Evolutionary conservation across 176 grass and related monocot species (phyloP), one percentile per base, ranked within the genome.

Genomic region (Rhipidocladum racemiflorum): DNA sequence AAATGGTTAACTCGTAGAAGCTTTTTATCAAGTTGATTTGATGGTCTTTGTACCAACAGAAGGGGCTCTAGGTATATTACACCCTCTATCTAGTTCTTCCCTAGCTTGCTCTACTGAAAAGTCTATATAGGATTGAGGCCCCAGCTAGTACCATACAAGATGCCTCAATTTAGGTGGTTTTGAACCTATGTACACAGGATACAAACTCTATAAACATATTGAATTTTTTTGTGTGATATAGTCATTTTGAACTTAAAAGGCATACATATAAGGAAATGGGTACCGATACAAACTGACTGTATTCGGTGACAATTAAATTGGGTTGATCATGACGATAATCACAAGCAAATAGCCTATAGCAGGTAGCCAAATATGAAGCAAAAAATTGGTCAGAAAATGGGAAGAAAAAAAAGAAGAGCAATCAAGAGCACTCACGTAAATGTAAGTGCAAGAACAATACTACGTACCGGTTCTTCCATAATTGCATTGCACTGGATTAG

Each of bases 21-120:
- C 12, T 28, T 27, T 12, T 43, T 74, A 17, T 32, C 39, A 48
- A 23, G 39, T 40, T 61, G 27, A 72, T 72, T 61, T 61, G 28
- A 70, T 45, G 17, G n/a, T 43, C 46, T 38, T 34, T 45, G n/a
- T 57, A 7, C 45, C 35, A 29, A 74, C 49, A 70, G 20, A 29
- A 45, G 9, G 23, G 34, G 6, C 34, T 14, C 34, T 14, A 65
- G 61, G 21, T 23, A 65, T 65, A 28, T 35, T 63, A 44, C 59
- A 65, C 12, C 45, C 21, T 18, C 34, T 20, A 57, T 59, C 13
- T 42, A 40, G 21, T 24, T 72, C 32, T 25, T 45, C 7, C 51
- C 68, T 50, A 27, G 20, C 30, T 73, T 83, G 6, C 21, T 73
- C 29, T 64, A 64, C 14, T 83, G 30, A 53, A 68, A 53, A 80